Evolutionary conservation across 768 basidiomycete genomes (phyloP), one percentile per base, ranked within the genome.

Genomic region (Hemileccinum impolitum): DNA sequence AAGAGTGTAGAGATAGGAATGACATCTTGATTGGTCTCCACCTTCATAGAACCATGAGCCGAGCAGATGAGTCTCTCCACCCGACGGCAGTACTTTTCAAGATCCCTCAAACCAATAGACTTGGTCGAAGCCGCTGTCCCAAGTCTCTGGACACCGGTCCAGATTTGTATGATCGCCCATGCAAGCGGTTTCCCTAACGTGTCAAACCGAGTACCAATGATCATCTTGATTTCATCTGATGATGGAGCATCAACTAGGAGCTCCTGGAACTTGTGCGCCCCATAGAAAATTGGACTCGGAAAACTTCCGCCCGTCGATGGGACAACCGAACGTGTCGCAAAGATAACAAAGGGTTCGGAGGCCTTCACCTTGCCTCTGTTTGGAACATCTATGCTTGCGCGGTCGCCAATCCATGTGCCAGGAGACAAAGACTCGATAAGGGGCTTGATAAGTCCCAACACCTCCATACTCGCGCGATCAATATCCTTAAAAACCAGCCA

Each of bases 401-500:
- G 73, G 41, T 73, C 80, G 47, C 95, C 90, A 48, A 94, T 80
- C 80, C 83, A 84, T 52, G 89, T 85, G 21, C 81, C 81, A 15
- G 76, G 64, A 4, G 78, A 71, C 26, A 86, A 69, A 14, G 82
- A 92, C 61, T 96, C 87, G 1, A 87, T 76, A 11, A 98, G 77
- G 3, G 91, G 87, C 44, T 93, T 86, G 57, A 98, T 75, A 42
- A 90, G 79, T 0, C 90, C 90, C 5, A 98, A 78, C 3, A 98
- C 86, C 61, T 99, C 96, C 51, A 75, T 84, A 54, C 90, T 90
- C 15, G 86, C 95, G 40, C 85, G 79, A 67, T 99, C 96, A 36
- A 97, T 81, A 62, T 97, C 92, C 62, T 96, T 85, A 39, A 99
- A 78, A 10, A 98, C 82, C 3, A 98, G 75, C 94, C 94, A 97